Evolutionary conservation across 2,329 filamentous ascomycete species (phyloP).

Genomic region (Pestalotiopsis sp.): DNA sequence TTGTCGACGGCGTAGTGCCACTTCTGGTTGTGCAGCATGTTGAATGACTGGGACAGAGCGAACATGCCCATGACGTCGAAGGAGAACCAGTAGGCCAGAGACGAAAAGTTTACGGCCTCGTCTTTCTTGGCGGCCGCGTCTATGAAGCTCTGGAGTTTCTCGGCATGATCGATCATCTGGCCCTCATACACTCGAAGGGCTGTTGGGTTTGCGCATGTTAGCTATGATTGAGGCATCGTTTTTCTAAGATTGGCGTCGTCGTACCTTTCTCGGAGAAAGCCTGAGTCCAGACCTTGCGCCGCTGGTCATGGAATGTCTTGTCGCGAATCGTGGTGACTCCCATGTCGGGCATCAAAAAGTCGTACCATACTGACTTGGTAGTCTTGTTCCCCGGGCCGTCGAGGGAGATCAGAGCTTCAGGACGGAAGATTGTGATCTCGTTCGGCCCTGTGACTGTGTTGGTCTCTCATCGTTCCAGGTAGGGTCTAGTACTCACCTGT

Average conservation of each 20-base stretch:
- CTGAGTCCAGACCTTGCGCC: constrained; percentile 21
- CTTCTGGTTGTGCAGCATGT: constrained; percentile 4
- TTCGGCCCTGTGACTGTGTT: constrained; percentile 15
- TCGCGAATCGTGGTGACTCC: constrained; percentile 17
- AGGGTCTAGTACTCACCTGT: neutral
- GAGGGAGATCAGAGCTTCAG: constrained; percentile 14
- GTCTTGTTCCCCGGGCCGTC: constrained; percentile 14
- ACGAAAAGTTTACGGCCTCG: constrained; percentile 3
- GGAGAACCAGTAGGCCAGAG: constrained; percentile 16
- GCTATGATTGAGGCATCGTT: neutral
- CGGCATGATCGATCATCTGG: constrained; percentile 9
- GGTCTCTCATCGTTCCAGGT: neutral
- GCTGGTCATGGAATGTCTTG: constrained; percentile 16
- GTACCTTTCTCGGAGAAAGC: constrained; percentile 10
- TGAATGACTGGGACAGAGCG: constrained; percentile 14
- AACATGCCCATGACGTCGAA: constrained; percentile 19
- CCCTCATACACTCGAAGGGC: constrained; percentile 11
- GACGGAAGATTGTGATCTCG: constrained; percentile 19
- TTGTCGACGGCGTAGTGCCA: constrained; percentile 9
- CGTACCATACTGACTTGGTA: constrained; percentile 19
- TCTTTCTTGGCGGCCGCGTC: neutral
- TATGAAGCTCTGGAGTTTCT: constrained; percentile 6
- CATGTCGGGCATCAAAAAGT: constrained; percentile 17
- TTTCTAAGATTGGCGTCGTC: neutral
- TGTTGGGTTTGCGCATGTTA: neutral